Evolutionary conservation across 352 stramenopile species (phyloP).

Genomic region (Elongisporangium prolatum): DNA sequence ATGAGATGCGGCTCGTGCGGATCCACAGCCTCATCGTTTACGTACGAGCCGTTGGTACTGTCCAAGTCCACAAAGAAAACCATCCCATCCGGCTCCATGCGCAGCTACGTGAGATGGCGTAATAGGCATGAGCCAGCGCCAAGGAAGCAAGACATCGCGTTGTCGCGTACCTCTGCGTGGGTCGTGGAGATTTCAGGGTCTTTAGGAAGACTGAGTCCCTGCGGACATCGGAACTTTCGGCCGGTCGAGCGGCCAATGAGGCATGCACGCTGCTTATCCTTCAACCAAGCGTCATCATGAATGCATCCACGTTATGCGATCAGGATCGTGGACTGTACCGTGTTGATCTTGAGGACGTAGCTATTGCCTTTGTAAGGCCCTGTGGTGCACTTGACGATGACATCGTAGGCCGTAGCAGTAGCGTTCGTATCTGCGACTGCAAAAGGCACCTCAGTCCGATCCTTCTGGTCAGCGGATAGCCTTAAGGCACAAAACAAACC

Average conservation of each 20-base stretch:
- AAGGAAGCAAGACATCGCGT: not conserved
- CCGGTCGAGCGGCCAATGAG: conserved; percentile 76
- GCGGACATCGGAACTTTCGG: conserved; percentile 68
- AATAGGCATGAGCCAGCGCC: not conserved
- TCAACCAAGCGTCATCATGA: not conserved
- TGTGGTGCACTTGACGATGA: conserved; percentile 42
- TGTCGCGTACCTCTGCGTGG: conserved; percentile 49
- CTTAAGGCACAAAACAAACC: too few species aligned
- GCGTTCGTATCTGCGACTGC: conserved; percentile 13
- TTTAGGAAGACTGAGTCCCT: conserved; percentile 72
- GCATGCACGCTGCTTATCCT: conserved; percentile 50
- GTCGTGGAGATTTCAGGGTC: conserved; percentile 82
- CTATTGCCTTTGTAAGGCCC: conserved; percentile 59
- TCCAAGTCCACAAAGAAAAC: conserved; percentile 74
- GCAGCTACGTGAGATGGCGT: conserved; percentile 27
- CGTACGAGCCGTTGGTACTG: conserved; percentile 74
- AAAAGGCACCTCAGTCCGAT: not conserved
- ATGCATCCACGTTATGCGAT: not conserved
- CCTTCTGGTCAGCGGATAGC: too few species aligned
- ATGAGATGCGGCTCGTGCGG: conserved; percentile 48
- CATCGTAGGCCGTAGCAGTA: conserved; percentile 29
- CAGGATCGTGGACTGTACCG: conserved; percentile 18
- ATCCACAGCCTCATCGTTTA: conserved; percentile 50
- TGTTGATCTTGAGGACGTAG: conserved; percentile 54
- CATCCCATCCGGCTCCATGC: conserved; percentile 51